Base-by-base conservation (phyloP, 176 grass and related monocot species). In the Carex pumila region DNA sequence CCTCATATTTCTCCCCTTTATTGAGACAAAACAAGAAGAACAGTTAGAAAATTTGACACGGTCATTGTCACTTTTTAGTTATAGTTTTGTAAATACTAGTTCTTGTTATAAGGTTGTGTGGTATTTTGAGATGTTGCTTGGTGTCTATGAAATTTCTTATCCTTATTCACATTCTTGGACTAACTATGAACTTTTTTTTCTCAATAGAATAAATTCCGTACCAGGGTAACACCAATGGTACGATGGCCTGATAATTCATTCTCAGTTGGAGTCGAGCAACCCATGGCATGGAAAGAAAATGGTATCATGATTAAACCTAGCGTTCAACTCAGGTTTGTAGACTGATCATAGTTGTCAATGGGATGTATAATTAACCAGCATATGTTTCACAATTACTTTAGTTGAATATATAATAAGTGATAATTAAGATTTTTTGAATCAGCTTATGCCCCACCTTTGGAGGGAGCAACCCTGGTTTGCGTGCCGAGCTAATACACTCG, bases 381-480 rank as follows among this genome's bases (percentile, higher is more conserved):
- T 66, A 45, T 34, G 61, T 81, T 68, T 83, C 60, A 61, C 25
- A 15, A 5, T 25, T 63, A 3, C 14, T 45, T 49, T 66, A 80
- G 68, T 43, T 59, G 8, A 60, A n/a, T 50, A 77, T 34, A 22
- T 64, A 77, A 75, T 76, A 12, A 54, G 68, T 13, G 12, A 74
- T 85, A 84, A 9, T 47, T 58, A 9, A 6, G 21, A 45, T 86
- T 79, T 52, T 63, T 19, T 85, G 36, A 65, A 84, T 64, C 84
- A 99, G 96, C 83, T 74, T 93, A 86, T 95, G 96, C 66, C 92
- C 91, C 25, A 99, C 91, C 65, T 72, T 99, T 8, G 96, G 96
- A 85, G 96, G 96, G 83, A 95, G 80, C 70, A 81, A 94, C 82
- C 96, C 93, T 74, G 96, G 96, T 25, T 73, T 92, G 43, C 70